A percentile compares a stretch with the other conserved stretches of the same genome.
Evolutionary conservation across 2,329 filamentous ascomycete species (phyloP).

Genomic region (Pseudopyricularia javanii): DNA sequence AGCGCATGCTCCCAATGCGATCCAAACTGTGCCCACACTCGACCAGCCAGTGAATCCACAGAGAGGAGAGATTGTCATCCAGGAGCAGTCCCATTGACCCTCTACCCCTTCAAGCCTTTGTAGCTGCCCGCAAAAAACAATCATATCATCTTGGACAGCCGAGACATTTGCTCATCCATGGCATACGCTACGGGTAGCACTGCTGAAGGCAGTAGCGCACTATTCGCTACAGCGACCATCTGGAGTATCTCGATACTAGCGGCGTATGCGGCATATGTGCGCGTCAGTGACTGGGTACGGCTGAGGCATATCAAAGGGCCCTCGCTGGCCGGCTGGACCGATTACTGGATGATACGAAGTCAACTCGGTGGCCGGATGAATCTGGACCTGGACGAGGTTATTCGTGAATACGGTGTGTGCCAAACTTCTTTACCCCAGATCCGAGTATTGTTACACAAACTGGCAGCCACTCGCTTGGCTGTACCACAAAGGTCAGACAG

Average conservation of each 20-base stretch:
- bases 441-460: background rate
- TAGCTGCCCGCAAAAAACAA: no score
- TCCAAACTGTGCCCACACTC: no score
- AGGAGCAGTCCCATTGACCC: no score
- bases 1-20: no score
- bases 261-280: conserved; percentile 1
- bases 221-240: background rate
- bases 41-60: no score
- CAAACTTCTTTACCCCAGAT: background rate
- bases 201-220: background rate
- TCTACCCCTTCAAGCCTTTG: background rate
- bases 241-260: background rate
- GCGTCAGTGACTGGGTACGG: conserved; percentile 6
- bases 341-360: conserved; percentile 16
- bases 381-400: conserved; percentile 11
- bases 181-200: background rate
- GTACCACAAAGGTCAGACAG: background rate
- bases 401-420: conserved; percentile 11
- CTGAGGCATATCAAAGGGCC: conserved; percentile 17
- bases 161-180: background rate
- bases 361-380: conserved; percentile 13
- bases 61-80: no score
- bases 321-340: conserved; percentile 13
- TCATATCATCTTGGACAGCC: background rate
- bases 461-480: background rate